Base-by-base conservation (phyloP, 352 stramenopile species). In the Saprolegnia parasitica region DNA sequence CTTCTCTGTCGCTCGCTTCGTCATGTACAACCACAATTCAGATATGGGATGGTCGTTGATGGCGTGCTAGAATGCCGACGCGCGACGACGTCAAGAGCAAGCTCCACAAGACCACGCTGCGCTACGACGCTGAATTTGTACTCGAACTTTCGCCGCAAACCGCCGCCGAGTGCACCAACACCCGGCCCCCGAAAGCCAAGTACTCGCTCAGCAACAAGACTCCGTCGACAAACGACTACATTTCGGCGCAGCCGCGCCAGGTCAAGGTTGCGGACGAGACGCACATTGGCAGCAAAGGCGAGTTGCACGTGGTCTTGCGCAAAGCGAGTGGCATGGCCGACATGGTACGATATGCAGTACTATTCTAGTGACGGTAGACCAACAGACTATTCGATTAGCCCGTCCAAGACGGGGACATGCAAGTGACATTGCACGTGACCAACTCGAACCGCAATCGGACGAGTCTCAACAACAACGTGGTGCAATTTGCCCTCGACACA, bases 181-280 rank as follows among this genome's bases (percentile, higher is more conserved):
- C 26, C 1, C 26, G 18, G 5, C 35, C 56, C 5, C n/a, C 56
- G 11, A 15, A 15, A 5, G 16, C 56, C n/a, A 26, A 29, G 9
- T 37, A 46, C 32, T 29, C 56, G n/a, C 56, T 63, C 24, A 63
- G 49, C 56, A 63, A 63, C 56, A 63, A 63, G 40, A 29, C 40
- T 0, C 26, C 56, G 6, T 8, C 8, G 1, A n/a, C 40, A 9
- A 63, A 49, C 35, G n/a, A 50, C 21, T 46, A 50, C 6, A 63
- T 63, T 16, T n/a, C 24, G 24, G 35, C n/a, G 29, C 56, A 37
- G 29, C 29, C 56, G 8, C 16, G 56, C 5, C n/a, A 10, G 2
- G 0, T 24, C 18, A 49, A 5, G 40, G 9, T 15, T 10, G 42
- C 42, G 11, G 42, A 15, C 42, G 42, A 49, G 42, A 49, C 42